A percentile compares a stretch with the other conserved stretches of the same genome.
Conservation (phyloP, 179 eudicot genomes). For the Amaranthus tricolor region DNA sequence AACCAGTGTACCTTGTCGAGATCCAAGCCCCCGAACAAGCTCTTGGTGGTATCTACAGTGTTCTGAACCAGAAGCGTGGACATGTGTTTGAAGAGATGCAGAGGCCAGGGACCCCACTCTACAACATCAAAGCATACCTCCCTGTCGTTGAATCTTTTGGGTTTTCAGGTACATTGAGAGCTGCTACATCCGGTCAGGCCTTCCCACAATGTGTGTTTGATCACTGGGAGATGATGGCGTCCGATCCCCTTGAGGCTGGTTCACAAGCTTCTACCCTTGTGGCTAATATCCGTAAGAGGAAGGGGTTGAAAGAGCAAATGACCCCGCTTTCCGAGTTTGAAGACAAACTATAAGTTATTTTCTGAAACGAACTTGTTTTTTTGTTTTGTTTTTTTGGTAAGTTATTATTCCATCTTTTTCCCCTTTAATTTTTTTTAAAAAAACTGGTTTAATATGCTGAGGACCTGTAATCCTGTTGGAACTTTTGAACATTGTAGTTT, state of each 20-base stretch:
- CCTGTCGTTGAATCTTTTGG: constrained; percentile 29
- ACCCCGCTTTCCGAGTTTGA: constrained; percentile 25
- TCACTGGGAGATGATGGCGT: constrained; percentile 24
- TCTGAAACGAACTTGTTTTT: too few relatives aligned
- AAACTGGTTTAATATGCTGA: too few relatives aligned
- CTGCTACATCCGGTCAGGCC: constrained; percentile 28
- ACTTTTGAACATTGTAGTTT: too few relatives aligned
- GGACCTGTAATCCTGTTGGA: too few relatives aligned
- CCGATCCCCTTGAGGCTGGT: constrained; percentile 19
- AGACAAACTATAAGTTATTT: constrained; percentile 21
- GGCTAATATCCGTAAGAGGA: constrained; percentile 23
- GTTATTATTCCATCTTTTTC: too few relatives aligned
- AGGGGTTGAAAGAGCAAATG: constrained; percentile 27
- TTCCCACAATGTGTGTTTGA: constrained; percentile 32
- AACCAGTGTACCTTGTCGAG: constrained; percentile 27
- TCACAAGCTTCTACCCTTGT: constrained; percentile 11
- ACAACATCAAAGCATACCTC: constrained; percentile 27
- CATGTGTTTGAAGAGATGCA: constrained; percentile 30
- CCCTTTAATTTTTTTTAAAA: too few relatives aligned
- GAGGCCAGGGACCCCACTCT: constrained; percentile 27
- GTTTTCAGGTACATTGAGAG: constrained; percentile 25
- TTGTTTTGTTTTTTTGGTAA: too few relatives aligned
- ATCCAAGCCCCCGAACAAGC: constrained; percentile 29
- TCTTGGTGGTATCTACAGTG: constrained; percentile 31
- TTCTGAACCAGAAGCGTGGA: constrained; percentile 30